These are phyloP conservation scores for Annulohypoxylon stygium DNA, from an alignment of 495 filamentous ascomycete species.

Conservation along the genomic window DNA sequence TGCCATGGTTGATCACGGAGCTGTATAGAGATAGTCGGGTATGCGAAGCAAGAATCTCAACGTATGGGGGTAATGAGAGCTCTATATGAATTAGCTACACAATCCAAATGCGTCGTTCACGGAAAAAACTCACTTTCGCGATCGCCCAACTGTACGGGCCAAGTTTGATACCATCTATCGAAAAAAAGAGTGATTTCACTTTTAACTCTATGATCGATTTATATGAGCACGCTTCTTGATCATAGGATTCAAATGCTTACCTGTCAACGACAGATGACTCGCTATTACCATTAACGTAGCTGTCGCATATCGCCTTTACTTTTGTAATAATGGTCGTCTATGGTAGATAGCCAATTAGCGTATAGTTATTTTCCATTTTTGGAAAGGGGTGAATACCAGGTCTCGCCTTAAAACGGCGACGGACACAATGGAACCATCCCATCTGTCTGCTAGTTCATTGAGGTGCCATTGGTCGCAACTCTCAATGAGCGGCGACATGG, in stretches of 20 bases:
- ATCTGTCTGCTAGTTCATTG: constrained; percentile 70
- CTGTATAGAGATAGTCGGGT: constrained; percentile 79
- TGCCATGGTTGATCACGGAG: constrained; percentile 79
- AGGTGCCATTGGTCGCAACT: constrained; percentile 77
- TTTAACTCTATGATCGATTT: constrained; percentile 39
- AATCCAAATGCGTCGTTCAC: not conserved
- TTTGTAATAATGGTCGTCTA: constrained; percentile 71
- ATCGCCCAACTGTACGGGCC: constrained; percentile 51
- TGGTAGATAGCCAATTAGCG: constrained; percentile 20
- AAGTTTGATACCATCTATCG: constrained; percentile 52
- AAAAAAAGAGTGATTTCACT: constrained; percentile 51
- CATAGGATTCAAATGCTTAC: constrained; percentile 15
- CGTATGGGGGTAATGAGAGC: constrained; percentile 75
- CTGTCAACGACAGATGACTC: constrained; percentile 48
- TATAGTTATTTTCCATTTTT: not conserved
- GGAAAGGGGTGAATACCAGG: constrained; percentile 57
- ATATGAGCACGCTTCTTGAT: constrained; percentile 1
- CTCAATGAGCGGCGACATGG: constrained; percentile 71
- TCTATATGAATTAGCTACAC: constrained; percentile 53
- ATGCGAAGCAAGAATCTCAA: constrained; percentile 80
- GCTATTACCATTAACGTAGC: constrained; percentile 53
- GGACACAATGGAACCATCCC: constrained; percentile 76
- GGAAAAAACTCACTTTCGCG: constrained; percentile 46
- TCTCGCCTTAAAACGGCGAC: constrained; percentile 77
- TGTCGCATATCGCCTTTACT: constrained; percentile 74